Percentiles rank a stretch among this genome's conserved stretches.
Evolutionary conservation across 192 early-diverging fungal genomes (phyloP).

Genomic region (Lunasporangiospora selenospora): DNA sequence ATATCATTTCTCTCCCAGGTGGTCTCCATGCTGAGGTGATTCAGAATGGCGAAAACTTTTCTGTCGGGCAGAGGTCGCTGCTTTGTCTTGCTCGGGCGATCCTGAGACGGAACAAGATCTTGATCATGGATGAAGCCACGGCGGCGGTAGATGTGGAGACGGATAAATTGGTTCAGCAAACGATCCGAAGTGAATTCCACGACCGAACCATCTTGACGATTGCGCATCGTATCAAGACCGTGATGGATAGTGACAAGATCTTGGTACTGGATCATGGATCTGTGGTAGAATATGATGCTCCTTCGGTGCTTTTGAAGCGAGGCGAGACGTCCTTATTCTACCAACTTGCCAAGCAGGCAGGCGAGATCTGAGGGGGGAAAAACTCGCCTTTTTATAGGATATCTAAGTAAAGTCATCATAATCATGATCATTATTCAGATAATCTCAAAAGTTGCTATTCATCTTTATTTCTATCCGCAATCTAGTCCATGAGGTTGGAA

Average conservation of each 20-base stretch:
- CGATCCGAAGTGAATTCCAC: constrained; percentile 54
- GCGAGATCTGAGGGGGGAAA: constrained; percentile 11
- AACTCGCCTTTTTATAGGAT: no score
- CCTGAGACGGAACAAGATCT: constrained; percentile 68
- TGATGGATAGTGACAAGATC: constrained; percentile 55
- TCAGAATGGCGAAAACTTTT: constrained; percentile 84
- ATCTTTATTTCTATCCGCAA: no score
- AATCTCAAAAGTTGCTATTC: no score
- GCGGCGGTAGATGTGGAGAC: constrained; percentile 65
- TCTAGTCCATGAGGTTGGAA: no score
- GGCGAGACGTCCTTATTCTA: constrained; percentile 30
- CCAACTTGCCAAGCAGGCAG: constrained; percentile 28
- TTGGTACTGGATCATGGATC: constrained; percentile 52
- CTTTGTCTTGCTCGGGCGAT: constrained; percentile 80
- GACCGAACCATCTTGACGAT: constrained; percentile 63
- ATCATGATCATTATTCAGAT: no score
- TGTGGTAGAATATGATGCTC: constrained; percentile 46
- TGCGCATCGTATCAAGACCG: constrained; percentile 60
- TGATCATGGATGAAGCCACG: constrained; percentile 90
- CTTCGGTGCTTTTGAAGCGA: constrained; percentile 9
- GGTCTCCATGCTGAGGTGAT: constrained; percentile 73
- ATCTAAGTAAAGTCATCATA: no score
- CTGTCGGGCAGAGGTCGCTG: constrained; percentile 79
- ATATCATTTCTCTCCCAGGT: constrained; percentile 36
- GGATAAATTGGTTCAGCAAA: constrained; percentile 49